Percentiles rank a stretch among this genome's conserved stretches.
Conservation (phyloP, 2,329 filamentous ascomycete genomes). For the Penicillium janthinellum region DNA sequence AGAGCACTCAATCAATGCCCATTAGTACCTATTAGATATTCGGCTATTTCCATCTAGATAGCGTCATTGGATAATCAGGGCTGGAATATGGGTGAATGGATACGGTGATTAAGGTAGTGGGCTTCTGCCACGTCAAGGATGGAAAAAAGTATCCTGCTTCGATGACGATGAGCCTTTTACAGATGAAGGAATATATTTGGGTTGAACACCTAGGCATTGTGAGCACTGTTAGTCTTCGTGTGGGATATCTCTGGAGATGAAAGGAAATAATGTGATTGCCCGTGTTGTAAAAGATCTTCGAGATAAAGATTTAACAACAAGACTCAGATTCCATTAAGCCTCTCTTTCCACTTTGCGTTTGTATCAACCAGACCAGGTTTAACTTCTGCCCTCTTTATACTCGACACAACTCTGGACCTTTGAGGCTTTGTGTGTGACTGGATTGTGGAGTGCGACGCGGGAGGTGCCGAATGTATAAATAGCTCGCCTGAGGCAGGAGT, state of each 20-base stretch:
- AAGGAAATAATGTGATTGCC: not conserved
- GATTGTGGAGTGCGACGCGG: slow-evolving; percentile 7
- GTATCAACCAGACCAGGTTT: not conserved
- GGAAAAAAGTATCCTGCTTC: too few species aligned
- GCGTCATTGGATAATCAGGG: too few species aligned
- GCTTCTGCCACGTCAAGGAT: too few species aligned
- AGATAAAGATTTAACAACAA: not conserved
- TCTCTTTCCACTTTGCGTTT: not conserved
- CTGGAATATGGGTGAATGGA: too few species aligned
- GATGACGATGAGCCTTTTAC: too few species aligned
- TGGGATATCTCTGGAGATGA: too few species aligned
- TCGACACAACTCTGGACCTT: not conserved
- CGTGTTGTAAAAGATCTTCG: not conserved
- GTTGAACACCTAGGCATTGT: too few species aligned
- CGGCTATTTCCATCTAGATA: too few species aligned
- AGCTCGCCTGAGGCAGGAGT: slow-evolving; percentile 14
- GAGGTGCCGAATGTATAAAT: slow-evolving; percentile 12
- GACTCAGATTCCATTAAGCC: not conserved
- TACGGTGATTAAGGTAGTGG: too few species aligned
- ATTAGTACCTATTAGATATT: too few species aligned
- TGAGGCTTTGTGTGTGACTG: slow-evolving; percentile 1
- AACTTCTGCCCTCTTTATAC: not conserved
- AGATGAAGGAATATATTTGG: too few species aligned
- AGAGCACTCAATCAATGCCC: too few species aligned
- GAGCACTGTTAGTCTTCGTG: not conserved